These are phyloP conservation scores for Nidula niveotomentosa DNA, from an alignment of 1,284 basidiomycete species.

Conservation along the genomic window DNA sequence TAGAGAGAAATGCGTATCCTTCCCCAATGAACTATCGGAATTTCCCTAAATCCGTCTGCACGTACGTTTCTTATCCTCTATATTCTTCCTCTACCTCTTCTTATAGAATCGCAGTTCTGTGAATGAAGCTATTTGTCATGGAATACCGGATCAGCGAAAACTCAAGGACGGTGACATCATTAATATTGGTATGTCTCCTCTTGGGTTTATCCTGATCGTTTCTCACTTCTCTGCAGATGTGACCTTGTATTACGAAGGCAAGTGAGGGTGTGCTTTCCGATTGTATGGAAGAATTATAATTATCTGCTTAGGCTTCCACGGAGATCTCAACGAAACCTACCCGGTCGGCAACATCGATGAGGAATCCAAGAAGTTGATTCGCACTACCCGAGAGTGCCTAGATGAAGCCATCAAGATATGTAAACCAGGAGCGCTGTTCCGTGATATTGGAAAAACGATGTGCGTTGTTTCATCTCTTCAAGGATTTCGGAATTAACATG, in stretches of 20 bases:
- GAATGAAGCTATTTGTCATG: constrained; percentile 98
- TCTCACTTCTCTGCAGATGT: constrained; percentile 15
- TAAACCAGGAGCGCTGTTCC: constrained; percentile 87
- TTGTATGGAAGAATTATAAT: constrained; percentile 1
- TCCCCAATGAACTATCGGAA: constrained; percentile 92
- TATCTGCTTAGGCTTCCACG: constrained; percentile 70
- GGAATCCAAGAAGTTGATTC: constrained; percentile 80
- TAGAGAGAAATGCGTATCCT: constrained; percentile 93
- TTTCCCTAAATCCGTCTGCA: constrained; percentile 97
- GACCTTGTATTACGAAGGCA: constrained; percentile 65
- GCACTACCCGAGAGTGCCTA: constrained; percentile 76
- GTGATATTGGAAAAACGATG: constrained; percentile 83
- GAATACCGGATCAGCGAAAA: constrained; percentile 89
- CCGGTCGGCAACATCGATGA: constrained; percentile 87
- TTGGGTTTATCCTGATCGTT: neutral
- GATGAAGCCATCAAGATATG: constrained; percentile 89
- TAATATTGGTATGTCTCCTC: constrained; percentile 69
- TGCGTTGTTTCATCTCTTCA: constrained; percentile 20
- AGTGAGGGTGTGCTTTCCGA: constrained; percentile 8
- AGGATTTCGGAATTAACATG: neutral
- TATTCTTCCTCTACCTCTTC: constrained; percentile 2
- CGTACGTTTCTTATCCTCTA: constrained; percentile 48
- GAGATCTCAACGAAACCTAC: constrained; percentile 89
- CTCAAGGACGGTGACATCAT: constrained; percentile 91
- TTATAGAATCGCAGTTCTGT: constrained; percentile 57